Percentiles rank a stretch among this genome's conserved stretches.
phyloP scores from a whole-genome alignment of 2,329 filamentous ascomycete genomes.

The Trichoderma oligosporum region DNA sequence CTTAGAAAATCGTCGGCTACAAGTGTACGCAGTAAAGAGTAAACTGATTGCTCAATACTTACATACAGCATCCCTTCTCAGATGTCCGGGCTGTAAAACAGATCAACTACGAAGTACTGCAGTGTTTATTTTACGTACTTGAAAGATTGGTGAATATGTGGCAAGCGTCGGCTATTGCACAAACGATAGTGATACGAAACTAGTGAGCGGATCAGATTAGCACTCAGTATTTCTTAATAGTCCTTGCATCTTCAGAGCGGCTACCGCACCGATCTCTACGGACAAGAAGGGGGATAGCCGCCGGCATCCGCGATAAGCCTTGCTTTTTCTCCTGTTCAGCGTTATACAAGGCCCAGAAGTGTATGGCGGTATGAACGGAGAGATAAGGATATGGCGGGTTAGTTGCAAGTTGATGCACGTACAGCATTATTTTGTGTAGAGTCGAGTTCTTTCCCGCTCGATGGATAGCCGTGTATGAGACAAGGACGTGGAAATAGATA shows the following conservation, averaged over 20 bases:
- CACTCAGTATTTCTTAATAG: not conserved
- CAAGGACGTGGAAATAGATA: conserved; percentile 1
- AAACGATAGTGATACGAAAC: too few species aligned
- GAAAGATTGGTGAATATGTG: too few species aligned
- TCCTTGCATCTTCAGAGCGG: not conserved
- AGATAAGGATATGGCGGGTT: not conserved
- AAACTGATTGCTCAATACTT: too few species aligned
- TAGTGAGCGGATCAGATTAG: not conserved
- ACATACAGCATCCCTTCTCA: too few species aligned
- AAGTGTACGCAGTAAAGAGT: too few species aligned
- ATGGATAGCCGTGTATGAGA: not conserved
- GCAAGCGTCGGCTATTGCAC: too few species aligned
- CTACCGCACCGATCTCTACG: conserved; percentile 1
- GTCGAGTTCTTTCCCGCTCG: conserved; percentile 7
- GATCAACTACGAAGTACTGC: too few species aligned
- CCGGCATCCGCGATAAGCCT: conserved; percentile 14
- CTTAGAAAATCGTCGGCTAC: too few species aligned
- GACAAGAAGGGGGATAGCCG: conserved; percentile 7
- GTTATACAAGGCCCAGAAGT: not conserved
- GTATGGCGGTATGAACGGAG: conserved; percentile 1
- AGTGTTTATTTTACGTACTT: too few species aligned
- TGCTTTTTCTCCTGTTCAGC: not conserved
- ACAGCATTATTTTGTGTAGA: not conserved
- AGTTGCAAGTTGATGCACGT: not conserved
- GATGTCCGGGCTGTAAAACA: too few species aligned